A percentile compares a stretch with the other conserved stretches of the same genome.
phyloP scores from a whole-genome alignment of 2,329 filamentous ascomycete species.

The Microcyclosporella mali region DNA sequence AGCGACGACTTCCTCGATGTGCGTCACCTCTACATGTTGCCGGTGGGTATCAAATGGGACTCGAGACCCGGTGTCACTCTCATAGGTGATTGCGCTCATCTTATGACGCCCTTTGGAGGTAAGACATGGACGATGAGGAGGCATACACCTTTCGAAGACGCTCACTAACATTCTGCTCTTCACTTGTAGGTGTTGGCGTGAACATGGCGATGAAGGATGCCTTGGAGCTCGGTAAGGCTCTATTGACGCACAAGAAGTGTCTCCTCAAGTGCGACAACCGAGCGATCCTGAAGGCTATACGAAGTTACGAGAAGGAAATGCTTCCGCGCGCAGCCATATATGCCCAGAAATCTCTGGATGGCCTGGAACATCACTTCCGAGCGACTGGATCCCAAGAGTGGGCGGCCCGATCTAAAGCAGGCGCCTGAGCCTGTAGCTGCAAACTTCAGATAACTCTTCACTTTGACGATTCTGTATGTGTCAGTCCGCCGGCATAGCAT shows the following conservation, averaged over 20 bases:
- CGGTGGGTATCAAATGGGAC: conserved; percentile 33
- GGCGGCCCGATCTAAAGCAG: neutral
- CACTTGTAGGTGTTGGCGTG: conserved; percentile 2
- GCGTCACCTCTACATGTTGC: conserved; percentile 34
- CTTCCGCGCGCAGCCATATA: conserved; percentile 19
- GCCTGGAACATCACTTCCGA: conserved; percentile 1
- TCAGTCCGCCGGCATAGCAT: no score
- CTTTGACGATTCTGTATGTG: no score
- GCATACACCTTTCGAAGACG: no score
- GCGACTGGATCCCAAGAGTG: neutral
- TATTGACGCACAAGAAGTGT: conserved; percentile 28
- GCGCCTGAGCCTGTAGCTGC: no score
- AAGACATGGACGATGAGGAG: no score
- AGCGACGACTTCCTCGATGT: conserved; percentile 20
- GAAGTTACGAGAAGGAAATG: conserved; percentile 31
- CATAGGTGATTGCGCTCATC: conserved; percentile 37
- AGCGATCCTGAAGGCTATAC: conserved; percentile 13
- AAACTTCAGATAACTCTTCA: no score
- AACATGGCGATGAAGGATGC: conserved; percentile 2
- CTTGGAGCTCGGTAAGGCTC: conserved; percentile 26
- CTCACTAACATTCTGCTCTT: conserved; percentile 42
- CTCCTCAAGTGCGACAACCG: conserved; percentile 13
- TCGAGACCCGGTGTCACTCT: conserved; percentile 34
- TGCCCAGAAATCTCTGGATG: neutral
- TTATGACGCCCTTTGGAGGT: conserved; percentile 28